Percentiles rank a stretch among this genome's conserved stretches.
Conservation (phyloP, 139 green algal species). For the Dunaliella primolecta region DNA sequence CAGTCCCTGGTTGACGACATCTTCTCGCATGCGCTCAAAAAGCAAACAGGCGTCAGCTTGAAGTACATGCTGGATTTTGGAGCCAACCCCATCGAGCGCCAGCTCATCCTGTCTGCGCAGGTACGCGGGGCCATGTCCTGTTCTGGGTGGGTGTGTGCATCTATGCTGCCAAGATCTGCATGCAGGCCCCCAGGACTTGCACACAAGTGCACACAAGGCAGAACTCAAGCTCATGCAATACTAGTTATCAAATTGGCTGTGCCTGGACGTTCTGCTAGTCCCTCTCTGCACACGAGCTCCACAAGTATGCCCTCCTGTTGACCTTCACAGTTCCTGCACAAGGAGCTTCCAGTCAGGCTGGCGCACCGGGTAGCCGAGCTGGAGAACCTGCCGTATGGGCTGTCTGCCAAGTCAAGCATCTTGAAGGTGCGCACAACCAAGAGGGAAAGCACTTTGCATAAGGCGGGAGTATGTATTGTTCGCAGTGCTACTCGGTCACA, state of each 20-base stretch:
- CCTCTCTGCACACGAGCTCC: too few species aligned
- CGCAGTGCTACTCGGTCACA: not conserved
- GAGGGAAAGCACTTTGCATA: not conserved
- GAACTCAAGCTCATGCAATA: not conserved
- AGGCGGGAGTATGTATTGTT: not conserved
- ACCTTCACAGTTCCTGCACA: constrained; percentile 86
- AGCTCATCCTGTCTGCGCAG: constrained; percentile 88
- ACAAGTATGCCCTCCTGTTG: too few species aligned
- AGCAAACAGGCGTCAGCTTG: constrained; percentile 94
- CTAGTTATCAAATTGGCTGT: too few species aligned
- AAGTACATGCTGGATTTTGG: constrained; percentile 99
- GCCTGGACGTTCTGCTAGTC: too few species aligned
- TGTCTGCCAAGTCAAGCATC: constrained; percentile 85
- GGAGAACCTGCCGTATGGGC: constrained; percentile 94
- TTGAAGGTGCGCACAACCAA: constrained; percentile 72
- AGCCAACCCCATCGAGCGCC: constrained; percentile 84
- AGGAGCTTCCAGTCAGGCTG: constrained; percentile 93
- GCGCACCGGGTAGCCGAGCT: constrained; percentile 94
- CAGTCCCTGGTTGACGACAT: constrained; percentile 80
- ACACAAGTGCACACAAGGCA: not conserved
- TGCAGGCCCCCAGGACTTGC: not conserved
- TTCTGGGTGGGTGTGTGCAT: constrained; percentile 54
- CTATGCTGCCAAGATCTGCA: not conserved
- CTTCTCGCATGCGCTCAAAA: constrained; percentile 83
- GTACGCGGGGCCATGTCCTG: constrained; percentile 17